A percentile compares a stretch with the other conserved stretches of the same genome.
Evolutionary conservation across 345 rosid genomes (phyloP).

Genomic region (Lepidium aucheri): DNA sequence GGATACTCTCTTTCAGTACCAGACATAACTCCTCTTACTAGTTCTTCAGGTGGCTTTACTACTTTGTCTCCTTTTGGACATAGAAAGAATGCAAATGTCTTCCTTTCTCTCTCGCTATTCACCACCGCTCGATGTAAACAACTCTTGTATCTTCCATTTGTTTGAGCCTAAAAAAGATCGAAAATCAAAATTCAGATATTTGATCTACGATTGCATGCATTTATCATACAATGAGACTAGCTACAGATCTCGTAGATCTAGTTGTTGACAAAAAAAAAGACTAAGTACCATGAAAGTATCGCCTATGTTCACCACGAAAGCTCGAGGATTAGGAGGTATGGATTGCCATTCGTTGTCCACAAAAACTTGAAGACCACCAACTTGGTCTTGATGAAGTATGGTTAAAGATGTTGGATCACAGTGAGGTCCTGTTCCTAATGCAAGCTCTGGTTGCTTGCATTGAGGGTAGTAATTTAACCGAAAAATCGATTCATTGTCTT

Average conservation of each 20-base stretch:
- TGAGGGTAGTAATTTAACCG: conserved; percentile 62
- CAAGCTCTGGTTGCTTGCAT: conserved; percentile 44
- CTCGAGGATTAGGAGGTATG: conserved; percentile 48
- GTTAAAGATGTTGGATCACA: conserved; percentile 74
- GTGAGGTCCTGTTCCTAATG: conserved; percentile 93
- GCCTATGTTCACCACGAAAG: conserved; percentile 67
- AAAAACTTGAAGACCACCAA: conserved; percentile 72
- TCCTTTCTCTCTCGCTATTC: conserved; percentile 43
- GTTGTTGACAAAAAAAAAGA: too few relatives aligned
- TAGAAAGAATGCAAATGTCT: conserved; percentile 49
- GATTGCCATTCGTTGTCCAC: conserved; percentile 50
- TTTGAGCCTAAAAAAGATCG: conserved; percentile 9
- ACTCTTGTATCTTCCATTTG: conserved; percentile 46
- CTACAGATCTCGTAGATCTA: too few relatives aligned
- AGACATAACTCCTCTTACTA: conserved; percentile 19
- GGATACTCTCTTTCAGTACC: conserved; percentile 39
- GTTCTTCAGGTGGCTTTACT: conserved; percentile 60
- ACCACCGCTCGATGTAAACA: conserved; percentile 62
- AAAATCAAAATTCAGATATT: neutral
- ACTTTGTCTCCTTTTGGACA: conserved; percentile 53
- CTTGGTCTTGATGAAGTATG: conserved; percentile 79
- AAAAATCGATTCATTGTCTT: conserved; percentile 55
- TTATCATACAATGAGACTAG: too few relatives aligned
- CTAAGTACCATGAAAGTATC: conserved; percentile 65
- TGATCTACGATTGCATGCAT: too few relatives aligned